Base-by-base conservation (phyloP, 495 filamentous ascomycete genomes). In the Lasiosphaeria ovina region DNA sequence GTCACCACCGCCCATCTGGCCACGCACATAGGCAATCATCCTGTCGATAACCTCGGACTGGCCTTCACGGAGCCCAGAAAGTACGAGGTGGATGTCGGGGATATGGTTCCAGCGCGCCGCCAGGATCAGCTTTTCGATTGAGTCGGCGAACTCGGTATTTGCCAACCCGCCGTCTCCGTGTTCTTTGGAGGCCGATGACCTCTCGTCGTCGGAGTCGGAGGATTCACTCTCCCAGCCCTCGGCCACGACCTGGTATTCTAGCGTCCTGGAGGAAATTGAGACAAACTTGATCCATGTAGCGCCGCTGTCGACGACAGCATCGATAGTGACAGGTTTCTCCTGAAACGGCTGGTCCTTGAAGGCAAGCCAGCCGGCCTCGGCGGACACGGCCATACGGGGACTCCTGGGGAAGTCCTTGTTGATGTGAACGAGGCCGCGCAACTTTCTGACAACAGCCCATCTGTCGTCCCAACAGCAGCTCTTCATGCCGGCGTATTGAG, bases 41-140 rank as follows among this genome's bases (percentile, higher is more conserved):
- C 35, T 53, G 58, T 74, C 70, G 35, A 72, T 60, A 3, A 60
- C 54, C 4, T 63, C 64, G 0, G 68, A 72, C 52, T 63, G 48
- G 12, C 70, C 71, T 40, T 74, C 62, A 1, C 53, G 53, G 32
- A 74, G 42, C 5, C 66, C 54, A 1, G 64, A 63, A 2, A 74
- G 40, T 0, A 71, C 14, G 8, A 74, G 62, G 51, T 71, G 71
- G 2, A 74, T 3, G 10, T 60, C 66, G 17, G 57, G 69, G 58
- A 69, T 72, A 55, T 71, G 63, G 42, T 74, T 72, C 68, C 68
- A 74, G n/a, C 58, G 57, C n/a, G 71, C 71, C 1, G 68, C 68
- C 0, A 66, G 64, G 33, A 71, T 56, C 7, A 72, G 61, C 53
- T 68, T 70, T 7, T 35, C 57, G 52, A 71, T 59, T 3, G 62